phyloP scores from a whole-genome alignment of 2,329 filamentous ascomycete genomes.

The Pseudocercospora vitis region DNA sequence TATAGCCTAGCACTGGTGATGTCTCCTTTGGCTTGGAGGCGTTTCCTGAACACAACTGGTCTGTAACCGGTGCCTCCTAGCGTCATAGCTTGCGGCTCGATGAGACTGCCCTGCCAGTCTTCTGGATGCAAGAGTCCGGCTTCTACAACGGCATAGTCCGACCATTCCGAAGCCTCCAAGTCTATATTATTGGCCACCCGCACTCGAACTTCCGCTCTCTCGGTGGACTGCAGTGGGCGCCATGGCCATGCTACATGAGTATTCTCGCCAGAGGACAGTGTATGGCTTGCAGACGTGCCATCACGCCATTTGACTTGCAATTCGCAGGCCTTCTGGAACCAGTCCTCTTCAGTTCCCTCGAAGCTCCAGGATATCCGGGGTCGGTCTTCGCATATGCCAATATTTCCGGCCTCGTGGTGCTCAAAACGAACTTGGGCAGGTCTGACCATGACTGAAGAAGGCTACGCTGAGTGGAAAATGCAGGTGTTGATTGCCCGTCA shows the following conservation, averaged over 20 bases:
- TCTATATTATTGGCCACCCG: not conserved
- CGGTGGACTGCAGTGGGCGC: not conserved
- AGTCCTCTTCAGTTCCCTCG: not conserved
- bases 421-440: constrained; percentile 1
- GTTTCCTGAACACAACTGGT: not conserved
- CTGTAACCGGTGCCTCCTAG: not conserved
- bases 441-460: not conserved
- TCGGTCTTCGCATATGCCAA: constrained; percentile 6
- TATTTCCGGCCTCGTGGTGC: constrained; percentile 4
- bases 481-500: no score
- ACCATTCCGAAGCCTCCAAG: not conserved
- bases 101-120: constrained; percentile 6
- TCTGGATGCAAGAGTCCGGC: not conserved
- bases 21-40: not conserved
- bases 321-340: constrained; percentile 7
- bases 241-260: constrained; percentile 9
- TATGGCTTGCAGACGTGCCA: not conserved
- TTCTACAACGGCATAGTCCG: not conserved
- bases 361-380: constrained; percentile 12
- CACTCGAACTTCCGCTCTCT: constrained; percentile 2
- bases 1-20: constrained; percentile 7
- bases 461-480: no score
- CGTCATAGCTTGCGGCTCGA: not conserved
- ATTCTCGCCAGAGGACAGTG: not conserved
- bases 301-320: constrained; percentile 3